A percentile compares a stretch with the other conserved stretches of the same genome.
Conservation (phyloP, 75 land plant species). For the Sequoiadendron giganteum region DNA sequence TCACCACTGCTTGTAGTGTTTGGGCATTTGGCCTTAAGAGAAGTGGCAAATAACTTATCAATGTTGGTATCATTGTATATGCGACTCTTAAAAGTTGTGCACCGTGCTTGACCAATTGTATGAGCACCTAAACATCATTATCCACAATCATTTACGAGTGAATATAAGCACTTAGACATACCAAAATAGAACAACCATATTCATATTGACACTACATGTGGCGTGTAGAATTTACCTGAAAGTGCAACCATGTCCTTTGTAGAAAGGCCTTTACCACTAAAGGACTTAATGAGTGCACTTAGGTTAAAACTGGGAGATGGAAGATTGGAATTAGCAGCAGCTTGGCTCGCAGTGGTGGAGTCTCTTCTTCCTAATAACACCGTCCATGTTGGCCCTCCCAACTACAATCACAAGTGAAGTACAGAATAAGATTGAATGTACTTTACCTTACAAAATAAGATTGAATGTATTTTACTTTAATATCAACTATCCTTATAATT, state of each 20-base stretch:
- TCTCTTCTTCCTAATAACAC: slow-evolving; percentile 38
- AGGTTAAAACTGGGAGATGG: slow-evolving; percentile 18
- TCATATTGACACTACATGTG: no score
- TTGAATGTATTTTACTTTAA: no score
- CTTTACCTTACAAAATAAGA: no score
- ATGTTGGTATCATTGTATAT: slow-evolving; percentile 32
- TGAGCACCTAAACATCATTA: slow-evolving; percentile 30
- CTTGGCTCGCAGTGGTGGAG: slow-evolving; percentile 16
- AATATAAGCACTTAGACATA: not conserved
- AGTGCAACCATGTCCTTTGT: slow-evolving; percentile 30
- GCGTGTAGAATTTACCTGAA: slow-evolving; percentile 5
- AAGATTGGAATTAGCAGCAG: slow-evolving; percentile 16
- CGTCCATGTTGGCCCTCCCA: slow-evolving; percentile 37
- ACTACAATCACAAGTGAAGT: slow-evolving; percentile 14
- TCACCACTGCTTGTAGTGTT: slow-evolving; percentile 6
- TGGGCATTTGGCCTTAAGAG: slow-evolving; percentile 25
- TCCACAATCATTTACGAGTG: not conserved
- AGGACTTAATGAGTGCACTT: slow-evolving; percentile 11
- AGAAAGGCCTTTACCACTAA: slow-evolving; percentile 24
- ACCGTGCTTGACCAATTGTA: slow-evolving; percentile 45
- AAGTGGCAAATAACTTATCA: not conserved
- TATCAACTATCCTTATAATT: no score
- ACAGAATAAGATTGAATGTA: no score
- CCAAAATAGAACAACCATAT: no score
- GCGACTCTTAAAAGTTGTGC: slow-evolving; percentile 22